A percentile compares a stretch with the other conserved stretches of the same genome.
Conservation (phyloP, 169 alveolate species). For the Theileria annulata region DNA sequence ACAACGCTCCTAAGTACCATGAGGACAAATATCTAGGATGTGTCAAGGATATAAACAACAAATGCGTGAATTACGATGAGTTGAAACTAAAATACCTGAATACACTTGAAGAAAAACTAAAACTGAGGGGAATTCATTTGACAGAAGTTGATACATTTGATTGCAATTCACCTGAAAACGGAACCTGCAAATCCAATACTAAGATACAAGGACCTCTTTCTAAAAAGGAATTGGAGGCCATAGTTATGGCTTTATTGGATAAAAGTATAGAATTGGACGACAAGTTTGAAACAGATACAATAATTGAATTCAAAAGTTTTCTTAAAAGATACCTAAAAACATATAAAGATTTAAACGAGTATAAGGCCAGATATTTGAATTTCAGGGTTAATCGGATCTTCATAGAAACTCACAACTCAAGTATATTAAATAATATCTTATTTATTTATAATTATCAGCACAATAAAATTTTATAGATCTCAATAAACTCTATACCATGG, state of each 20-base stretch:
- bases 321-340: conserved; percentile 21
- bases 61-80: not conserved
- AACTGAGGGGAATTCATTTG: not conserved
- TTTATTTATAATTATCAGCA: not conserved
- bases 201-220: conserved; percentile 3
- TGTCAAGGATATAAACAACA: not conserved
- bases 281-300: conserved; percentile 38
- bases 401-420: conserved; percentile 56
- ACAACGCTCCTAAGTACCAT: not conserved
- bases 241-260: not conserved
- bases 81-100: not conserved
- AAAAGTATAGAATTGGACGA: conserved; percentile 1
- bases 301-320: conserved; percentile 46
- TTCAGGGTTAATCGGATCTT: conserved; percentile 31
- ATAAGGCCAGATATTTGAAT: conserved; percentile 27
- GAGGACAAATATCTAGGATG: not conserved
- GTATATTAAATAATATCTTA: not conserved
- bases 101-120: not conserved
- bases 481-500: conserved; percentile 28
- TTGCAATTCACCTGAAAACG: not conserved
- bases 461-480: conserved; percentile 16
- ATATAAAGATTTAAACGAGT: conserved; percentile 12
- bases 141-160: not conserved
- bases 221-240: conserved; percentile 6
- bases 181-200: not conserved